Evolutionary conservation across 441 rosid genomes (phyloP).

Genomic region (Populus hybrid): DNA sequence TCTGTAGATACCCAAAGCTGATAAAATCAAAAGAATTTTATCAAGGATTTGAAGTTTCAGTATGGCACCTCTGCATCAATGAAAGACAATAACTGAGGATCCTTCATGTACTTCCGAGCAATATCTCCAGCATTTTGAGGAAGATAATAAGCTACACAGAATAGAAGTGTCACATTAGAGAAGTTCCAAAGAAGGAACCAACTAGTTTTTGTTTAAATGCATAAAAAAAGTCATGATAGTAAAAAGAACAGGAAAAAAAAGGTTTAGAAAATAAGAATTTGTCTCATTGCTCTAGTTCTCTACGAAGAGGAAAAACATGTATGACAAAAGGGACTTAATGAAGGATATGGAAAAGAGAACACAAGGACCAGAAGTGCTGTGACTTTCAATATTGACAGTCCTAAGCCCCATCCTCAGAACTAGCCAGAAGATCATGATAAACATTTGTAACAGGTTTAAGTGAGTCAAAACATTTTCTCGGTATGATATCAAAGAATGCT

Average conservation of each 20-base stretch:
- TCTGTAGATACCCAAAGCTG: neutral
- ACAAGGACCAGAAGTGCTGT: neutral
- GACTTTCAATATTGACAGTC: neutral
- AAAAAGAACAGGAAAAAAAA: neutral
- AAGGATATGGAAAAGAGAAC: no score
- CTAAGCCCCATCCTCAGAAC: neutral
- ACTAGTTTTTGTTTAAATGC: neutral
- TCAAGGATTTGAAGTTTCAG: slow-evolving; percentile 12
- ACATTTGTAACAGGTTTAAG: neutral
- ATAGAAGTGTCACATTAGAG: slow-evolving; percentile 8
- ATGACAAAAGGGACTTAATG: no score
- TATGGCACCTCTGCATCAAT: slow-evolving; percentile 86
- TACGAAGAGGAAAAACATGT: no score
- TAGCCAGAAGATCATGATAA: neutral
- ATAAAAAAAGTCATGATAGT: neutral
- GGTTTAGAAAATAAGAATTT: neutral
- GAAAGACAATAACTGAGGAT: slow-evolving; percentile 76
- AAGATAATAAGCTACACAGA: slow-evolving; percentile 66
- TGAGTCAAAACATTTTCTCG: neutral
- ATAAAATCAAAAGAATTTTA: neutral
- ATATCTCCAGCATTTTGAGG: slow-evolving; percentile 91
- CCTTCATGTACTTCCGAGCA: slow-evolving; percentile 86
- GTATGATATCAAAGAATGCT: neutral
- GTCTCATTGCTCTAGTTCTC: no score
- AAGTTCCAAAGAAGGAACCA: neutral